These are phyloP conservation scores for Tirmania nivea DNA, from an alignment of 495 filamentous ascomycete genomes.

Conservation along the genomic window DNA sequence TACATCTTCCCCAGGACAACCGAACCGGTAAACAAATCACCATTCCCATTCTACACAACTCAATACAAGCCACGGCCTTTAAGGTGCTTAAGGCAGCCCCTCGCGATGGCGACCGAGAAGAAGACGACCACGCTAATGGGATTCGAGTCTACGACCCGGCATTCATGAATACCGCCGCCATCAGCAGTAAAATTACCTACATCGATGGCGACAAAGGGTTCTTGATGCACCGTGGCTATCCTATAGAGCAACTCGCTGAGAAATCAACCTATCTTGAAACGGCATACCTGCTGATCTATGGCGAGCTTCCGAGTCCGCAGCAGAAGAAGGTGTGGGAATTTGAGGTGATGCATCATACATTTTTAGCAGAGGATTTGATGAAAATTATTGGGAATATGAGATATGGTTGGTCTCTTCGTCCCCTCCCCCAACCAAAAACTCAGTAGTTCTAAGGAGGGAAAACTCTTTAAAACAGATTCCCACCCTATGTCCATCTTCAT, in stretches of 20 bases:
- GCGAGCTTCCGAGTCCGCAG: conserved; percentile 21
- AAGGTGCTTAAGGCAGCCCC: conserved; percentile 24
- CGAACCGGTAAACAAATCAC: conserved; percentile 29
- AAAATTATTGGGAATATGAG: conserved; percentile 21
- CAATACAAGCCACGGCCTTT: conserved; percentile 28
- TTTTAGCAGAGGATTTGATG: conserved; percentile 19
- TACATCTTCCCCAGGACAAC: conserved; percentile 21
- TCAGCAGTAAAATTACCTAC: conserved; percentile 29
- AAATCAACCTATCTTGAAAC: conserved; percentile 25
- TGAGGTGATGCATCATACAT: conserved; percentile 21
- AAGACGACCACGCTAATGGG: conserved; percentile 20
- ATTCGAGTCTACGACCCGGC: conserved; percentile 33
- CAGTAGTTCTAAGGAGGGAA: not conserved
- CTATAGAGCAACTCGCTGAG: conserved; percentile 25
- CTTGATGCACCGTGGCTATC: conserved; percentile 25
- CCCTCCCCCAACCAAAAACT: not conserved
- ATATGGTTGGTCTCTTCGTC: conserved; percentile 10
- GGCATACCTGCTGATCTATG: conserved; percentile 28
- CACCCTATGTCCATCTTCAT: conserved; percentile 26
- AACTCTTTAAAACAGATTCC: conserved; percentile 10
- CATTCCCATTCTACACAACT: conserved; percentile 30
- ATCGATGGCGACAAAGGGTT: conserved; percentile 26
- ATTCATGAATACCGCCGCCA: conserved; percentile 32
- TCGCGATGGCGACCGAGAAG: conserved; percentile 7
- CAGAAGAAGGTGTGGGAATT: conserved; percentile 22